Evolutionary conservation across 2,329 filamentous ascomycete genomes (phyloP), one percentile per base, ranked within the genome.

Genomic region (Talaromyces sp.): DNA sequence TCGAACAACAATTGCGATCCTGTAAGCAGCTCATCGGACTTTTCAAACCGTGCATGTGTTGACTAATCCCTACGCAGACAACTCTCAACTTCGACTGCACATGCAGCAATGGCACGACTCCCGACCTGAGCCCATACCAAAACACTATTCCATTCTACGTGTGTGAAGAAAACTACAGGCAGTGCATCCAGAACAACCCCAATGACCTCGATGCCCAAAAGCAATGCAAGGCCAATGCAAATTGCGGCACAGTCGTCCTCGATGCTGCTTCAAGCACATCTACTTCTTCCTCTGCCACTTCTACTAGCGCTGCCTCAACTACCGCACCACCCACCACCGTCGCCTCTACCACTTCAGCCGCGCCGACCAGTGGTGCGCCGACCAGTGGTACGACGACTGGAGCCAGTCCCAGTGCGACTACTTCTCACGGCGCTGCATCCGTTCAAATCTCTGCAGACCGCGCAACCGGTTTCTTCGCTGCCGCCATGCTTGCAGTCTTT

Each of bases 121-220:
- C 83, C 63, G 78, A 84, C 66, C 77, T 85, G 64, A 69, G 74
- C 60, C 73, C 77, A 64, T 88, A 85, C 73, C 64, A 72, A 56
- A 74, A 82, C 70, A 84, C 83, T 22, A 74, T 88, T 51, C 84
- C 84, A 41, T 83, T 77, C 72, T 85, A 77, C 70, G 78, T 84
- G 70, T 88, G 85, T 75, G 67, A 79, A 65, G 73, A 72, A 62
- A 81, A 78, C 73, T 82, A 72, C 66, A 64, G 63, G 22, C 75
- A 80, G 64, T 82, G 80, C 67, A 77, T 80, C 59, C n/a, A 62
- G 28, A 66, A 71, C 58, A 65, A 79, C 65, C 72, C 77, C 63
- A 71, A 79, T 61, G 73, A 81, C 61, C 69, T 75, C 41, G 68
- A 77, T 60, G 74, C 71, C 54, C 77, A 81, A 64, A 63, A 72